phyloP scores from a whole-genome alignment of 2,329 filamentous ascomycete genomes.

The Fusarium subtropicale region DNA sequence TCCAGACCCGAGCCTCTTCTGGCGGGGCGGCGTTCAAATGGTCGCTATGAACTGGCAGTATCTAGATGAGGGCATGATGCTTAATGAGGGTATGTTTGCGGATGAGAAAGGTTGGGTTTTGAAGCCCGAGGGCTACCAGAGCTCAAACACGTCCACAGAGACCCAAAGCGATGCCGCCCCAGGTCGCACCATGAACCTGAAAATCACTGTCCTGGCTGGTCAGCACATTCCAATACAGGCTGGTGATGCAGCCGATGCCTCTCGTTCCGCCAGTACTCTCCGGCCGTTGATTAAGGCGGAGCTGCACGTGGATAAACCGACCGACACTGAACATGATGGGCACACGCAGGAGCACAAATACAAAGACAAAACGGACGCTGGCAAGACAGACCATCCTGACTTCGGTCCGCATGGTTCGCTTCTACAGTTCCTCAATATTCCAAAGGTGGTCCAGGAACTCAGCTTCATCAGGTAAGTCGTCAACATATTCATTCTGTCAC shows the following conservation, averaged over 20 bases:
- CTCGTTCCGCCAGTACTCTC: slow-evolving; percentile 56
- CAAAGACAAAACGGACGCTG: slow-evolving; percentile 68
- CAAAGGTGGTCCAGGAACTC: slow-evolving; percentile 73
- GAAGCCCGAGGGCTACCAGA: slow-evolving; percentile 81
- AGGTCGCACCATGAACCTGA: slow-evolving; percentile 71
- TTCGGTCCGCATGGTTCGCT: slow-evolving; percentile 65
- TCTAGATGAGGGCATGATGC: slow-evolving; percentile 91
- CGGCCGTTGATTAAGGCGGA: slow-evolving; percentile 83
- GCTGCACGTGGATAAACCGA: slow-evolving; percentile 78
- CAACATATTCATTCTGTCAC: slow-evolving; percentile 5
- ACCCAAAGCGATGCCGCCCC: slow-evolving; percentile 60
- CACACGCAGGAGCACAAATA: slow-evolving; percentile 63
- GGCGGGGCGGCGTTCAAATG: slow-evolving; percentile 97
- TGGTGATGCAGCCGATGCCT: slow-evolving; percentile 48
- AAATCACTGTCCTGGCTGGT: slow-evolving; percentile 79
- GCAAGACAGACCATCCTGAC: slow-evolving; percentile 70
- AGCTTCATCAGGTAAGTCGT: slow-evolving; percentile 76
- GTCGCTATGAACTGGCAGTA: slow-evolving; percentile 98
- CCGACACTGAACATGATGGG: slow-evolving; percentile 50
- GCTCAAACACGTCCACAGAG: slow-evolving; percentile 54
- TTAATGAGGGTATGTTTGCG: slow-evolving; percentile 98
- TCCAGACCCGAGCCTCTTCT: slow-evolving; percentile 90
- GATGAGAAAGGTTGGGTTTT: slow-evolving; percentile 85
- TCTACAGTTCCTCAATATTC: slow-evolving; percentile 69
- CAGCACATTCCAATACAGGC: slow-evolving; percentile 68